A percentile compares a stretch with the other conserved stretches of the same genome.
These are phyloP conservation scores for Melampsora larici-populina DNA, from an alignment of 1,284 basidiomycete genomes.

Conservation along the genomic window DNA sequence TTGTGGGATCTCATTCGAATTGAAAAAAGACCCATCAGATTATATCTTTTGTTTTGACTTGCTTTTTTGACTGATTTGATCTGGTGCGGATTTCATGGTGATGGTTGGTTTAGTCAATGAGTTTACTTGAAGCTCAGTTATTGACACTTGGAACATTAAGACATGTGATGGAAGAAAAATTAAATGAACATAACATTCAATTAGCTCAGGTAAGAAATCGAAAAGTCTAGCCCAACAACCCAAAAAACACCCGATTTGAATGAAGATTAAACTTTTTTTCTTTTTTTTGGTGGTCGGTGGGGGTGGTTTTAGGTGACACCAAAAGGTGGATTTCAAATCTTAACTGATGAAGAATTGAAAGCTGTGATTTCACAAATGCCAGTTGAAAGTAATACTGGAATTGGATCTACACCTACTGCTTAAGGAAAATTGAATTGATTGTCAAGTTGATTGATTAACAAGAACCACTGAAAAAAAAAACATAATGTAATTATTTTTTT, in stretches of 20 bases:
- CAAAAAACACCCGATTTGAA: too few relatives aligned
- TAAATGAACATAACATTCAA: constrained; percentile 97
- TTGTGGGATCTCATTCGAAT: constrained; percentile 49
- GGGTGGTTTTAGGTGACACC: constrained; percentile 63
- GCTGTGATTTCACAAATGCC: constrained; percentile 61
- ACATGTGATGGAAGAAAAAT: constrained; percentile 99
- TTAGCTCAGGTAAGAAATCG: constrained; percentile 82
- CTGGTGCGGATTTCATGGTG: too few relatives aligned
- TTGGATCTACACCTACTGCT: neutral
- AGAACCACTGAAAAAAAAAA: neutral
- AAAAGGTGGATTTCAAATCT: constrained; percentile 74
- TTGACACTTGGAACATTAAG: constrained; percentile 86
- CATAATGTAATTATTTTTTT: neutral
- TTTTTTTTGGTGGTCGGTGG: neutral
- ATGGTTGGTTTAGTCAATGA: constrained; percentile 79
- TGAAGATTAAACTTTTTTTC: too few relatives aligned
- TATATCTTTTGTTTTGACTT: neutral
- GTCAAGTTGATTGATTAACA: neutral
- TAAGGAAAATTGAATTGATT: neutral
- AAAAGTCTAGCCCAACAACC: too few relatives aligned
- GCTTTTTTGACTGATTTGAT: neutral
- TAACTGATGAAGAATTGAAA: constrained; percentile 72
- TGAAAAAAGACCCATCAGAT: neutral
- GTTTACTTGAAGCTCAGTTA: constrained; percentile 78
- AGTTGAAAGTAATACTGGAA: constrained; percentile 18